Evolutionary conservation across 345 rosid species (phyloP), one percentile per base, ranked within the genome.

Genomic region (Syzygium oleosum): DNA sequence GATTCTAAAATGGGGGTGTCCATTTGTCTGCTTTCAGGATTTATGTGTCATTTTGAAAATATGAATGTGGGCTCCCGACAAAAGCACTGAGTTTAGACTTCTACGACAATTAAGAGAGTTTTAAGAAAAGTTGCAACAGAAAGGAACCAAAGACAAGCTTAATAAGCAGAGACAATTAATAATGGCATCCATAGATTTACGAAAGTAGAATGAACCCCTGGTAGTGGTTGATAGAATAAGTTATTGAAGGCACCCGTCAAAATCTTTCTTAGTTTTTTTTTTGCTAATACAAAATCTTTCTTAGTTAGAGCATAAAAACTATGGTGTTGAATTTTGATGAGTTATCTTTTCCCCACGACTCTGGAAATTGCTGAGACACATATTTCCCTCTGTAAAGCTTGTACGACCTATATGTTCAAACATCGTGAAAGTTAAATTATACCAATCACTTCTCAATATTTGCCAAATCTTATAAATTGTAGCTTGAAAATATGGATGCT

Each of bases 351-450:
- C 54, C 6, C 54, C 17, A 52, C 6, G 21, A 55, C 58, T 25
- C 58, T 55, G 9, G 38, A 34, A 34, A 34, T 13, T 5, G 73
- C 73, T 27, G 34, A 7, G 17, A 61, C 34, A 13, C 13, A 61
- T 6, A n/a, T 61, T 15, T 13, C 34, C 73, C 29, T 58, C 29
- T 3, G 14, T 10, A 25, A 13, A 61, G 9, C 14, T 61, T 61
- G 68, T 6, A 61, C 68, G n/a, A 61, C 17, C 68, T 27, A 61
- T 61, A 27, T 27, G 5, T n/a, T 61, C 9, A n/a, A 61, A n/a
- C 19, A 0, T 61, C 4, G 17, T 2, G 2, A n/a, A 12, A 61
- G 3, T 3, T 6, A 2, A 61, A 61, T 17, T 1, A n/a, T 3
- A 12, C 31, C 17, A n/a, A 13, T 12, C 16, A 61, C 8, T 61